Evolutionary conservation across 768 basidiomycete genomes (phyloP).

Genomic region (Phlebiopsis flavidoalba): DNA sequence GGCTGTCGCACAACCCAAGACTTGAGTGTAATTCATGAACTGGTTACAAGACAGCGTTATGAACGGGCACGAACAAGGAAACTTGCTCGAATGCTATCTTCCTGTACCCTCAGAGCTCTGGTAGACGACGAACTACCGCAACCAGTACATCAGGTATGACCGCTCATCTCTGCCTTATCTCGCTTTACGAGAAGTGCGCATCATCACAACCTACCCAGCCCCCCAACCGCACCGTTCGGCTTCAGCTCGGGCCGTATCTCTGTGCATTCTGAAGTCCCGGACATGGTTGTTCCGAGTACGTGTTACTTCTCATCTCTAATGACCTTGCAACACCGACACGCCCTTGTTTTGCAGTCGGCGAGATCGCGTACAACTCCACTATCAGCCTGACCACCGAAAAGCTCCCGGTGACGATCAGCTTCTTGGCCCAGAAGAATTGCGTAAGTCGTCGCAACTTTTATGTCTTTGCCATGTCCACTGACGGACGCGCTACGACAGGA

Average conservation of each 20-base stretch:
- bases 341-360: conserved; percentile 16
- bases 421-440: conserved; percentile 25
- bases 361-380: conserved; percentile 24
- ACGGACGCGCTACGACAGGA: too few relatives aligned
- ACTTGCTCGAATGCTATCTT: conserved; percentile 25
- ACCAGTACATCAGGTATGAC: conserved; percentile 20
- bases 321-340: not conserved
- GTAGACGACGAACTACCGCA: conserved; percentile 21
- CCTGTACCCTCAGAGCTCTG: conserved; percentile 25
- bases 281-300: conserved; percentile 28
- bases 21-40: conserved; percentile 26
- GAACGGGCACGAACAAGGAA: conserved; percentile 10
- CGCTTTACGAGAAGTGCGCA: not conserved
- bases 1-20: conserved; percentile 22
- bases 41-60: conserved; percentile 23
- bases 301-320: not conserved
- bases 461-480: too few relatives aligned
- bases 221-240: conserved; percentile 21
- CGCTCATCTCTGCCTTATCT: not conserved
- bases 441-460: conserved; percentile 19
- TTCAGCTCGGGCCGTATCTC: conserved; percentile 21
- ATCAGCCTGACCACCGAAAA: conserved; percentile 22
- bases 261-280: conserved; percentile 21
- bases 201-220: conserved; percentile 6
- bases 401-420: conserved; percentile 26